phyloP scores from a whole-genome alignment of 2,329 filamentous ascomycete species.

The Beauveria caledonica region DNA sequence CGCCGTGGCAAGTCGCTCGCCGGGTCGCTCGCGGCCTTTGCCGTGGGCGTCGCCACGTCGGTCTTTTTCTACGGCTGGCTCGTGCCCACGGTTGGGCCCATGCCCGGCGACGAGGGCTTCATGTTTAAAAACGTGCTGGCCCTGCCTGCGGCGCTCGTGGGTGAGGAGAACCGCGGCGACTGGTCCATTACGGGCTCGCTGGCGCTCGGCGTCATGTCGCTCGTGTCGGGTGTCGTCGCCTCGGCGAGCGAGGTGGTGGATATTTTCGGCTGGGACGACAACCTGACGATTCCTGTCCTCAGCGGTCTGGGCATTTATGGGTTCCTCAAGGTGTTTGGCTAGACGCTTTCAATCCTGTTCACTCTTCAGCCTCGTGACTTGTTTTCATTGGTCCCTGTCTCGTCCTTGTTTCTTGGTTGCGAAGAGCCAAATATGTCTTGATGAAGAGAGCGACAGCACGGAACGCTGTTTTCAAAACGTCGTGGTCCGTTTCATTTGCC shows the following conservation, averaged over 20 bases:
- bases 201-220: slow-evolving; percentile 71
- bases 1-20: slow-evolving; percentile 86
- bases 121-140: slow-evolving; percentile 73
- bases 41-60: slow-evolving; percentile 75
- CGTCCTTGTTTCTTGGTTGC: background rate
- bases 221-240: slow-evolving; percentile 83
- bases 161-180: slow-evolving; percentile 50
- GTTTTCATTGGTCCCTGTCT: too few relatives aligned
- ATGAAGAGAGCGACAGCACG: background rate
- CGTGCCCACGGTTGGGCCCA: slow-evolving; percentile 58
- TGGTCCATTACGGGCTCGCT: slow-evolving; percentile 58
- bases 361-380: background rate
- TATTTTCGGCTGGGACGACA: slow-evolving; percentile 92
- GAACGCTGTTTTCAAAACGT: background rate
- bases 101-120: slow-evolving; percentile 59
- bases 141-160: slow-evolving; percentile 54
- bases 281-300: slow-evolving; percentile 89
- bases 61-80: slow-evolving; percentile 83
- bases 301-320: slow-evolving; percentile 85
- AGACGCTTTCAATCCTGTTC: slow-evolving; percentile 13
- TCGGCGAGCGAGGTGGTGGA: slow-evolving; percentile 86
- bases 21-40: slow-evolving; percentile 75
- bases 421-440: background rate
- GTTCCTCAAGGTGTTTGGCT: slow-evolving; percentile 81
- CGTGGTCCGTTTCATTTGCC: background rate